Base-by-base conservation (phyloP, 345 rosid genomes). In the Eucalyptus marginata region DNA sequence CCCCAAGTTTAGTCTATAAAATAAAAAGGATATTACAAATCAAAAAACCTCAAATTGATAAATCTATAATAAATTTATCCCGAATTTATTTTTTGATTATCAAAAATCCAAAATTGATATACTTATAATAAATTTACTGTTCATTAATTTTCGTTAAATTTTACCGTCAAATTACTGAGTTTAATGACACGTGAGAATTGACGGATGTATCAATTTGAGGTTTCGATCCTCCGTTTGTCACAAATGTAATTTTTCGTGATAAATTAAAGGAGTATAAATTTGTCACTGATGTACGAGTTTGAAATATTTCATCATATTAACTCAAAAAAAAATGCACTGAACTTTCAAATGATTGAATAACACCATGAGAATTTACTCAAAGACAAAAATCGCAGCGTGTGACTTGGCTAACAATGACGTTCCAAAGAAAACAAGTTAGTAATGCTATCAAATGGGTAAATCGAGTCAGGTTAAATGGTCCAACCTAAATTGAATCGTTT, bases 161-260 rank as follows among this genome's bases (percentile, higher is more conserved):
- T 49, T 14, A 49, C 1, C 2, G 0, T 49, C 1, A 51, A 51
- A 51, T 17, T 17, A 0, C 1, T 17, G 56, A 51, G 4, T 17
- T 51, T 51, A 1, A 52, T 52, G 0, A 18, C 1, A 7, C 0
- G 0, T 52, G 2, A 52, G 0, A 52, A 0, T 52, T 18, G 4
- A 52, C 0, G 0, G 1, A 18, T 7, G 0, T 17, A 52, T 0
- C 10, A 18, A 52, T 17, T 52, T 7, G n/a, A 0, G 0, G 4
- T 0, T 52, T 52, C 17, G 1, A 7, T 52, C 56, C 10, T 52
- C 22, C 4, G 20, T 52, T 52, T 18, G 9, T 52, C 56, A 52
- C 4, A 1, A 0, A 18, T 17, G 9, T 17, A 17, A 17, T 52
- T 52, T 52, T 52, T 17, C 0, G 2, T 18, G 24, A 0, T 52